These are phyloP conservation scores for Suillus brevipes DNA, from an alignment of 768 basidiomycete genomes.

Conservation along the genomic window DNA sequence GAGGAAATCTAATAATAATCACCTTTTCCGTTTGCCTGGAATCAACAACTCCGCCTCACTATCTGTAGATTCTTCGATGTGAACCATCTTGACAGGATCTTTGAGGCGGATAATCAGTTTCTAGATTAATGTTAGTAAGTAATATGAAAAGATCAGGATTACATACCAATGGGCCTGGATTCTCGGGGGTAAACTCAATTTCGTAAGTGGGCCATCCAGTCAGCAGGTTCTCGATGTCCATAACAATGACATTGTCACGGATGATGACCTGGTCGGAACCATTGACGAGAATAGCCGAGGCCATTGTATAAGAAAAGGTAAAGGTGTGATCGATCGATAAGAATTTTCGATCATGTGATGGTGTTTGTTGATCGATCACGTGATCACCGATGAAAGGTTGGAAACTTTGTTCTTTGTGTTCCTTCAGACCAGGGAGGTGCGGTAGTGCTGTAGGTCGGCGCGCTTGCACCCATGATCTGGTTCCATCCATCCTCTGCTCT, in stretches of 20 bases:
- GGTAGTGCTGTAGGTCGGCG: too few species aligned
- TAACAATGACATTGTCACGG: not conserved
- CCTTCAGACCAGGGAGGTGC: too few species aligned
- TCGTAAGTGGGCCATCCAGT: conserved; percentile 4
- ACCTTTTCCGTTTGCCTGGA: not conserved
- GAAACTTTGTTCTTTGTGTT: too few species aligned
- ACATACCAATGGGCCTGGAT: conserved; percentile 12
- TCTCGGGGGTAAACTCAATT: conserved; percentile 17
- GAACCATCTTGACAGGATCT: not conserved
- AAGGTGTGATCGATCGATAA: too few species aligned
- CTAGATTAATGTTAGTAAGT: not conserved
- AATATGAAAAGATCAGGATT: not conserved
- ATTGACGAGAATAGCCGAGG: conserved; percentile 27
- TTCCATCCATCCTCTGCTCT: too few species aligned
- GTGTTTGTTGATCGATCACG: too few species aligned
- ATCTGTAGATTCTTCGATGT: not conserved
- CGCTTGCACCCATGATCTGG: too few species aligned
- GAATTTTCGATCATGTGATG: too few species aligned
- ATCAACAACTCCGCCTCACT: not conserved
- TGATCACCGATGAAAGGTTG: too few species aligned
- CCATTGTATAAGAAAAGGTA: conserved; percentile 52
- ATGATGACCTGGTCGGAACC: not conserved
- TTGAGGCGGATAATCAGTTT: not conserved
- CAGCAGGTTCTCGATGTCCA: not conserved
- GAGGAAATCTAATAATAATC: not conserved